Conservation (phyloP, 495 filamentous ascomycete genomes). For the Rusavskia elegans region DNA sequence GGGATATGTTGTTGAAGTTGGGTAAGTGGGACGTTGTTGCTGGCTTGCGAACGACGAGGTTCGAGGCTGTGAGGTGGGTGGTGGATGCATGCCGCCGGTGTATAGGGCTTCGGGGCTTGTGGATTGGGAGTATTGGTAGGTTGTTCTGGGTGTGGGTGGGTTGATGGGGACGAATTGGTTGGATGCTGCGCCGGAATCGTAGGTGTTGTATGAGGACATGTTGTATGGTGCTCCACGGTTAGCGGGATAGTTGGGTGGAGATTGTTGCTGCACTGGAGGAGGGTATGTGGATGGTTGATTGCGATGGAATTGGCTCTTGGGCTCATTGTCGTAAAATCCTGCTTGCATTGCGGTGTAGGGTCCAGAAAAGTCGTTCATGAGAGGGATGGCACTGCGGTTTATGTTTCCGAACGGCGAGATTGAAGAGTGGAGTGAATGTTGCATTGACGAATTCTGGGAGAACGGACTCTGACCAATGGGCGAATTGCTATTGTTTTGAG, state of each 20-base stretch:
- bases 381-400: not conserved
- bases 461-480: constrained; percentile 7
- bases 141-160: not conserved
- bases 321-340: constrained; percentile 4
- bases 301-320: constrained; percentile 7
- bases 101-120: constrained; percentile 10
- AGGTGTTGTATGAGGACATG: constrained; percentile 4
- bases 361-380: constrained; percentile 3
- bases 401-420: constrained; percentile 8
- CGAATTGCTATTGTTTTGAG: constrained; percentile 17
- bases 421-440: not conserved
- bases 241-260: constrained; percentile 3
- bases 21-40: constrained; percentile 7
- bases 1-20: not conserved
- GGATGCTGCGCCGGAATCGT: constrained; percentile 2
- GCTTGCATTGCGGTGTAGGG: constrained; percentile 4
- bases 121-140: not conserved
- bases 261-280: constrained; percentile 6
- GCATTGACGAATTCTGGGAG: constrained; percentile 1
- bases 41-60: not conserved
- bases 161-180: constrained; percentile 10
- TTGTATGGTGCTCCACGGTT: constrained; percentile 1
- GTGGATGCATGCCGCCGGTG: constrained; percentile 1
- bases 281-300: constrained; percentile 13
- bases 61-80: constrained; percentile 9